phyloP scores from a whole-genome alignment of 129 eudicot species.

The Deinandra increscens region DNA sequence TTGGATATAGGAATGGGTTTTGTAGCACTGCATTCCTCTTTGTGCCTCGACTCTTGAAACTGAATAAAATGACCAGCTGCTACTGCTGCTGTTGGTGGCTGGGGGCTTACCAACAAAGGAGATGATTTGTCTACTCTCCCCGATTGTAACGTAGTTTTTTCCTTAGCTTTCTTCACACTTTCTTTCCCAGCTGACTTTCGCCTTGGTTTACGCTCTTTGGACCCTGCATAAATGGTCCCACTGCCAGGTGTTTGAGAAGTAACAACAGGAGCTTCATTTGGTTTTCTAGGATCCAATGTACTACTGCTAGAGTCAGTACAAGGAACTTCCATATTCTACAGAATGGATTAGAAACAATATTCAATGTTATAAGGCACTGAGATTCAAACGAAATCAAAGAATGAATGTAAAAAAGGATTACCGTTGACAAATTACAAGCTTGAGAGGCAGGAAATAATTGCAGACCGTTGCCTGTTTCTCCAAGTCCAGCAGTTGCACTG shows the following conservation, averaged over 20 bases:
- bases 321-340: constrained; percentile 46
- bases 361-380: not conserved
- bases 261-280: constrained; percentile 27
- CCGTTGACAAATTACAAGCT: constrained; percentile 32
- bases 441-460: constrained; percentile 19
- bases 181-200: constrained; percentile 59
- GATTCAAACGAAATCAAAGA: constrained; percentile 9
- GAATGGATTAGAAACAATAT: constrained; percentile 4
- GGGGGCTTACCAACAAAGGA: constrained; percentile 13
- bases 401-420: constrained; percentile 13
- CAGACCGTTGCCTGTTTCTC: constrained; percentile 28
- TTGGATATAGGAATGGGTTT: constrained; percentile 34
- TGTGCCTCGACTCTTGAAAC: constrained; percentile 29
- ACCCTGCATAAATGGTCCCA: constrained; percentile 30
- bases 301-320: constrained; percentile 33
- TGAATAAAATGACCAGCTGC: constrained; percentile 32
- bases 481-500: constrained; percentile 39
- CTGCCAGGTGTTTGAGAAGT: constrained; percentile 32
- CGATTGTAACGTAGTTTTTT: constrained; percentile 30
- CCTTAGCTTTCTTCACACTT: constrained; percentile 52
- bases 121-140: constrained; percentile 35
- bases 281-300: constrained; percentile 28
- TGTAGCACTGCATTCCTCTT: constrained; percentile 32
- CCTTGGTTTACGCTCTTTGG: constrained; percentile 60
- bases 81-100: not conserved